Evolutionary conservation across 352 stramenopile species (phyloP).

Genomic region (Phytophthora idaei): DNA sequence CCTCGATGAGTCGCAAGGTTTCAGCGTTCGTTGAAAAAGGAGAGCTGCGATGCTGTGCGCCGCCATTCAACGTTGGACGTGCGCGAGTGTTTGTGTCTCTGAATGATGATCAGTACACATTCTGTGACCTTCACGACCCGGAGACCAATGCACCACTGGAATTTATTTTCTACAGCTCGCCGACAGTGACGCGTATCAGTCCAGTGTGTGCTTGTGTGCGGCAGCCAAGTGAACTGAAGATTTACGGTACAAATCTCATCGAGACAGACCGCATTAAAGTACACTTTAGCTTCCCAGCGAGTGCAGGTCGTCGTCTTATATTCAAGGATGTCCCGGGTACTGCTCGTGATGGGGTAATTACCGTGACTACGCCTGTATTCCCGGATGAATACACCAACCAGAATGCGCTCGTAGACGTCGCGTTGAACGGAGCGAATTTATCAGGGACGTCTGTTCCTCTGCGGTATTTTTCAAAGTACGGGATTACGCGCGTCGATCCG

Average conservation of each 20-base stretch:
- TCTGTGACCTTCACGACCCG: slow-evolving; percentile 64
- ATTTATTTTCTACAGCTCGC: slow-evolving; percentile 81
- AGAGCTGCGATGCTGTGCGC: slow-evolving; percentile 67
- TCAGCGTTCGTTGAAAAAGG: slow-evolving; percentile 69
- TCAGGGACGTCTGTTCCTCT: slow-evolving; percentile 50
- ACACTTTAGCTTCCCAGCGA: slow-evolving; percentile 41
- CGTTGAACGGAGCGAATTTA: slow-evolving; percentile 74
- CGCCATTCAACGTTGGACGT: slow-evolving; percentile 62
- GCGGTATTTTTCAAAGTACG: slow-evolving; percentile 63
- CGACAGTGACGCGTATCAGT: slow-evolving; percentile 55
- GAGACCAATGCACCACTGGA: slow-evolving; percentile 48
- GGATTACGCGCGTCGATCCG: slow-evolving; percentile 53
- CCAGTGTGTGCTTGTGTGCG: slow-evolving; percentile 62
- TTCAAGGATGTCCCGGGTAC: slow-evolving; percentile 45
- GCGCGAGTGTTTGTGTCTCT: slow-evolving; percentile 69
- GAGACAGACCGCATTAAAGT: slow-evolving; percentile 81
- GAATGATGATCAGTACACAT: slow-evolving; percentile 79
- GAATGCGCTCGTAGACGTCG: slow-evolving; percentile 60
- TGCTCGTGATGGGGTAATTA: slow-evolving; percentile 60
- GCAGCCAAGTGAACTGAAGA: slow-evolving; percentile 52
- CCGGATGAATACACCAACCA: slow-evolving; percentile 48
- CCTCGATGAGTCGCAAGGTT: slow-evolving; percentile 61
- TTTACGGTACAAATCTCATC: slow-evolving; percentile 72
- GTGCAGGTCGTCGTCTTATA: slow-evolving; percentile 29
- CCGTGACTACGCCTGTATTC: slow-evolving; percentile 51